These are phyloP conservation scores for Calonectria hongkongensis DNA, from an alignment of 2,329 filamentous ascomycete species.

Conservation along the genomic window DNA sequence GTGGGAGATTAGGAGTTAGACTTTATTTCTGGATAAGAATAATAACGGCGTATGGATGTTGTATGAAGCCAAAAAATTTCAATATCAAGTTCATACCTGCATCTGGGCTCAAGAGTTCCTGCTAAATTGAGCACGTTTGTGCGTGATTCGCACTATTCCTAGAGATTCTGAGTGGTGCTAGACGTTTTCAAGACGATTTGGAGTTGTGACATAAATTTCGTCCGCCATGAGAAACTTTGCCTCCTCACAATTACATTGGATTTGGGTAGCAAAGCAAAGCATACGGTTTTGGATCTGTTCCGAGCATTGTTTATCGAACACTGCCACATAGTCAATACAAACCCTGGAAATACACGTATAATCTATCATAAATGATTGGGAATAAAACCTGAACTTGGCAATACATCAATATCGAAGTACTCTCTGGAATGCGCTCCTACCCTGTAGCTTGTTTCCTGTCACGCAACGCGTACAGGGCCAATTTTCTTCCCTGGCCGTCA, in stretches of 20 bases:
- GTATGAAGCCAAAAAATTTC: constrained; percentile 6
- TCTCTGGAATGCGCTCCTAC: not conserved
- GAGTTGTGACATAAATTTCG: no score
- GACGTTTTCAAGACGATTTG: not conserved
- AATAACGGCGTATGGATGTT: constrained; percentile 46
- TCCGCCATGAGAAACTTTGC: no score
- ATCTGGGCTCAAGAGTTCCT: not conserved
- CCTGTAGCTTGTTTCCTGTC: not conserved
- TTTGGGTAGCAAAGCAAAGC: no score
- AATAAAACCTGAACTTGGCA: no score
- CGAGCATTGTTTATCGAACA: no score
- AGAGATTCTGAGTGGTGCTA: not conserved
- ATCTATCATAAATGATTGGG: no score
- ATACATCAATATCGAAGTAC: not conserved
- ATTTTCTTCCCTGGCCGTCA: accelerated
- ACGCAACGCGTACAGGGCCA: not conserved
- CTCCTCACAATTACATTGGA: no score
- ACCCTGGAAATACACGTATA: no score
- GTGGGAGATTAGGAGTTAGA: constrained; percentile 88
- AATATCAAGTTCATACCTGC: not conserved
- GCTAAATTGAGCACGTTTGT: no score
- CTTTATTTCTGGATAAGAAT: constrained; percentile 43
- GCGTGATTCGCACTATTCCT: not conserved
- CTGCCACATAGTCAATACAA: no score
- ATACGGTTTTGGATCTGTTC: no score